phyloP scores from a whole-genome alignment of 352 stramenopile genomes.

The Globisporangium echinulatum region DNA sequence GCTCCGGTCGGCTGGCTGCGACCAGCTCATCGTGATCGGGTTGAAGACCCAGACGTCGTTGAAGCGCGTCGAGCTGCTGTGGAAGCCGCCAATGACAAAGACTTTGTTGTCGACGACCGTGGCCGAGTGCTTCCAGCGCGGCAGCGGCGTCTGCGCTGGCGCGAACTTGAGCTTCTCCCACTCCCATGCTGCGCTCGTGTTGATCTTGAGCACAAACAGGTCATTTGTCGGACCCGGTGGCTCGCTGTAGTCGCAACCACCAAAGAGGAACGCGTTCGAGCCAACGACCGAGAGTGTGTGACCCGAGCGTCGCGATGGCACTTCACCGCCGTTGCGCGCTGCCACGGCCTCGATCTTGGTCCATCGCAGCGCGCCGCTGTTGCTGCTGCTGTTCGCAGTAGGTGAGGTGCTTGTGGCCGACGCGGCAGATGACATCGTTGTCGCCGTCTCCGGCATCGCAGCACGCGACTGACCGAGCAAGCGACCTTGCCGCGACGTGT shows the following conservation, averaged over 20 bases:
- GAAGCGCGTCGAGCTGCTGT: conserved; percentile 80
- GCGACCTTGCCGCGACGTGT: too few species aligned
- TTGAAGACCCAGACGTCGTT: conserved; percentile 98
- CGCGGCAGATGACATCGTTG: not conserved
- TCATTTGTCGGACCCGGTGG: conserved; percentile 91
- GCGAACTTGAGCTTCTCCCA: conserved; percentile 62
- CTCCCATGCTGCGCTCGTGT: conserved; percentile 52
- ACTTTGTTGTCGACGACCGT: conserved; percentile 86
- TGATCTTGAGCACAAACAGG: conserved; percentile 91
- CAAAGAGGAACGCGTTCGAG: conserved; percentile 90
- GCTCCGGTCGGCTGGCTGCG: conserved; percentile 53
- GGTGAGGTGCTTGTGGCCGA: not conserved
- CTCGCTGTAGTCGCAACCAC: conserved; percentile 85
- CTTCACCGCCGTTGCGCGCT: conserved; percentile 76
- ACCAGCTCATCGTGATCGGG: conserved; percentile 90
- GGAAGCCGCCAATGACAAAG: conserved; percentile 94
- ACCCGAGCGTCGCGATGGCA: conserved; percentile 86
- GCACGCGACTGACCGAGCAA: not conserved
- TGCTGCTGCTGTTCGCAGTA: not conserved
- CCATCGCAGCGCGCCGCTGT: conserved; percentile 37
- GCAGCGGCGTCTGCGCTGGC: conserved; percentile 25
- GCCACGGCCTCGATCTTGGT: conserved; percentile 41
- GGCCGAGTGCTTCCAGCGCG: conserved; percentile 89
- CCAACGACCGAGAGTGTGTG: conserved; percentile 91
- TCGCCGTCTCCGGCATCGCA: not conserved